phyloP scores from a whole-genome alignment of 495 filamentous ascomycete species.

The Penicillium egyptiacum region DNA sequence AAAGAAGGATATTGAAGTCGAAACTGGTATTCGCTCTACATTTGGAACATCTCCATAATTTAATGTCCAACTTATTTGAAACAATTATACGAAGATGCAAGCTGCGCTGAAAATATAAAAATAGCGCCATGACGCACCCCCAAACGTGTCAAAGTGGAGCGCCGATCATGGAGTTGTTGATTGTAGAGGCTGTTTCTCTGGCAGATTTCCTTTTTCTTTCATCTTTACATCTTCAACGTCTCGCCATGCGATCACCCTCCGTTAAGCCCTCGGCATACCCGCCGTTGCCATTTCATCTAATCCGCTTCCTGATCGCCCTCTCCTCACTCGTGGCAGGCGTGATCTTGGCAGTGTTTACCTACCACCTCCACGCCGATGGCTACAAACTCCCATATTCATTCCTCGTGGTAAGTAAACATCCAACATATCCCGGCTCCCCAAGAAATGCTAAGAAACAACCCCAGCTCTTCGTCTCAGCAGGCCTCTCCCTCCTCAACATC shows the following conservation, averaged over 20 bases:
- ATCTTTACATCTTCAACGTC: conserved; percentile 5
- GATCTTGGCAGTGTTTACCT: conserved; percentile 63
- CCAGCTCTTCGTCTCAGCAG: conserved; percentile 56
- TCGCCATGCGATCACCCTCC: conserved; percentile 35
- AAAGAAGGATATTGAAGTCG: background rate
- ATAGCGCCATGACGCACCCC: conserved; percentile 30
- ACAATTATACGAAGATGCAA: background rate
- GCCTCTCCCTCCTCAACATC: conserved; percentile 56
- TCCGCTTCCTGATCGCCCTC: conserved; percentile 51
- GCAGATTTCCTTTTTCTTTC: conserved; percentile 7
- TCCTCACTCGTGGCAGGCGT: conserved; percentile 56
- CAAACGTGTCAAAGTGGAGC: conserved; percentile 30
- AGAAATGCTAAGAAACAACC: conserved; percentile 5
- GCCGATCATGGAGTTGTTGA: conserved; percentile 24
- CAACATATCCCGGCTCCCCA: background rate
- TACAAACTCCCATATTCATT: conserved; percentile 64
- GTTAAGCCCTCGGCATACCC: conserved; percentile 59
- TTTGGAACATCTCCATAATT: background rate
- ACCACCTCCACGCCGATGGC: conserved; percentile 54
- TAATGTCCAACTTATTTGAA: background rate
- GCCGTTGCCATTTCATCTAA: conserved; percentile 55
- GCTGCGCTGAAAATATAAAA: conserved; percentile 14
- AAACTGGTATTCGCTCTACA: background rate
- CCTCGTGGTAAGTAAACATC: conserved; percentile 51
- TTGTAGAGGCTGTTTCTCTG: conserved; percentile 1